Base-by-base conservation (phyloP, 129 eudicot species). In the Flaveria brownii region DNA sequence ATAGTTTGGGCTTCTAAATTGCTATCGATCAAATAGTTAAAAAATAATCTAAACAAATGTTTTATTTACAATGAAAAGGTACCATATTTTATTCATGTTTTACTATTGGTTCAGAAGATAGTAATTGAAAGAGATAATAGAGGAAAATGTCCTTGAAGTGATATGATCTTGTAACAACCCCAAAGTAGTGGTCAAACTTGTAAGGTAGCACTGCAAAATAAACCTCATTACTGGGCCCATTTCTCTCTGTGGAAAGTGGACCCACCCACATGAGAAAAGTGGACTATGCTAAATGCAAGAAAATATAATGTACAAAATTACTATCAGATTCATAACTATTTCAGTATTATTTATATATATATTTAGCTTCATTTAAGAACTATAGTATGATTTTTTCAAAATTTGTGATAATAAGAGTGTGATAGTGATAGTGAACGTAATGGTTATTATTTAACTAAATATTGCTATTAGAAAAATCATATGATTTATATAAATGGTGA, bases 111-210 rank as follows among this genome's bases (percentile, higher is more conserved):
- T 61, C 42, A 61, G 16, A 61, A 63, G 45, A 17, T 22, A 72
- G 26, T 11, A 43, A 41, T 66, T 42, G 22, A 63, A 65, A 52
- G 65, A 63, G 70, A 65, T 18, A 61, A 52, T 13, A 45, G 28
- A 14, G 13, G 49, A 67, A 51, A 36, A 80, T 56, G 80, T 67
- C 80, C 84, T 80, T 74, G 42, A 67, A 68, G 43, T 64, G 71
- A 74, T 73, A 73, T 74, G 84, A 80, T 80, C 75, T 66, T 74
- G 80, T 80, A 80, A 66, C 75, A 74, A 56, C 80, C 84, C 84
- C 84, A 80, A 80, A 45, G 71, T 56, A 80, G 84, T 80, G 84
- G 84, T 80, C 84, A 80, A 80, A 80, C 76, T 74, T 80, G 84
- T 80, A 80, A 80, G 84, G 75, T 80, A 68, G 64, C 84, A 28